A percentile compares a stretch with the other conserved stretches of the same genome.
These are phyloP conservation scores for Boletus barrowsii DNA, from an alignment of 768 basidiomycete genomes.

Conservation along the genomic window DNA sequence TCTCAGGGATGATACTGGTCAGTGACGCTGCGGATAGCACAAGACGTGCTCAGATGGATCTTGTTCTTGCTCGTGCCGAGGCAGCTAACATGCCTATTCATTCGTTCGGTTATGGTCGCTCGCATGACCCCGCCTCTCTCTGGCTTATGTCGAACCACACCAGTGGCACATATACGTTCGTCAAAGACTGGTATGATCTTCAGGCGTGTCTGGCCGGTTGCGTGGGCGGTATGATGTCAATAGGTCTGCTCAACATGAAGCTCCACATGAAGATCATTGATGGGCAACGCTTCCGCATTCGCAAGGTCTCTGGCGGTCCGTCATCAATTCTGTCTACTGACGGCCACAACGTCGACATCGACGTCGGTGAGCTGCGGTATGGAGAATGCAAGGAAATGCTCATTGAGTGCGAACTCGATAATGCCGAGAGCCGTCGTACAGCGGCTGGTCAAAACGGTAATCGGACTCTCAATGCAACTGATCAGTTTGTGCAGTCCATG, in stretches of 20 bases:
- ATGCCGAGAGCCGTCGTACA: slow-evolving; percentile 45
- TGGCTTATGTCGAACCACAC: slow-evolving; percentile 99
- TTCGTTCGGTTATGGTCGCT: slow-evolving; percentile 93
- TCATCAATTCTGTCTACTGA: slow-evolving; percentile 85
- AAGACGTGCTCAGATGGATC: slow-evolving; percentile 94
- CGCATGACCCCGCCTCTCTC: slow-evolving; percentile 94
- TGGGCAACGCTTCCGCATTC: slow-evolving; percentile 83
- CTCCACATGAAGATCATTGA: slow-evolving; percentile 94
- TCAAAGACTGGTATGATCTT: slow-evolving; percentile 97
- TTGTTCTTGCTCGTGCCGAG: slow-evolving; percentile 94
- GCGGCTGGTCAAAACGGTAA: slow-evolving; percentile 9
- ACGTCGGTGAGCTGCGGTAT: slow-evolving; percentile 89
- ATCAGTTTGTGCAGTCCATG: slow-evolving; percentile 84
- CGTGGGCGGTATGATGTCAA: slow-evolving; percentile 95
- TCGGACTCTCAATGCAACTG: slow-evolving; percentile 70
- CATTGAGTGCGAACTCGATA: slow-evolving; percentile 87
- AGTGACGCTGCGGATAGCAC: slow-evolving; percentile 92
- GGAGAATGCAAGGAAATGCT: slow-evolving; percentile 99
- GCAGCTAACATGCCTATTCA: slow-evolving; percentile 97
- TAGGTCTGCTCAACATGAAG: slow-evolving; percentile 90
- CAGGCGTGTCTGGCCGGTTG: slow-evolving; percentile 90
- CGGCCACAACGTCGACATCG: slow-evolving; percentile 93
- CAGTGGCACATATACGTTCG: slow-evolving; percentile 95
- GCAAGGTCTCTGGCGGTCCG: slow-evolving; percentile 91
- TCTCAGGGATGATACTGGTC: slow-evolving; percentile 90